These are phyloP conservation scores for Perilla frutescens DNA, from an alignment of 257 asterid genomes.

Conservation along the genomic window DNA sequence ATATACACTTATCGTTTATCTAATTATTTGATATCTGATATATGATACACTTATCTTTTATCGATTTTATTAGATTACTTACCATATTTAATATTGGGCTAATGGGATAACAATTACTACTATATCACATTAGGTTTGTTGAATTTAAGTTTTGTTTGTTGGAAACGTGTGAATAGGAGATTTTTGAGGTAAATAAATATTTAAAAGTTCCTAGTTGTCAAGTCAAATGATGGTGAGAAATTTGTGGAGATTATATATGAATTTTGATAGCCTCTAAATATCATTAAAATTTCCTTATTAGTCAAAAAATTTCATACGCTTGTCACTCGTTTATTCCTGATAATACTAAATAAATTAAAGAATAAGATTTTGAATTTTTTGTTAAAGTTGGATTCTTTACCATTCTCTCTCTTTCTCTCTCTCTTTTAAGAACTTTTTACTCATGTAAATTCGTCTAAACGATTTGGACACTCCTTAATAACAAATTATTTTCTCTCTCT, in stretches of 20 bases:
- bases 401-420: not conserved
- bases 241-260: conserved; percentile 43
- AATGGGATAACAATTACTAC: too few relatives aligned
- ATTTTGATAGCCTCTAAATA: conserved; percentile 16
- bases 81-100: too few relatives aligned
- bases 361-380: not conserved
- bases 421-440: too few relatives aligned
- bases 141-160: conserved; percentile 38
- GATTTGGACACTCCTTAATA: not conserved
- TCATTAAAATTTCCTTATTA: conserved; percentile 20
- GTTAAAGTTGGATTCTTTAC: not conserved
- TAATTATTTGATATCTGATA: too few relatives aligned
- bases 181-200: conserved; percentile 34
- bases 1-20: too few relatives aligned
- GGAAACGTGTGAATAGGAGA: conserved; percentile 40
- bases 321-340: not conserved
- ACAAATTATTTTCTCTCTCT: too few relatives aligned
- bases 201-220: conserved; percentile 35
- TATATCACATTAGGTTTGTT: conserved; percentile 3
- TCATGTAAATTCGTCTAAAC: too few relatives aligned
- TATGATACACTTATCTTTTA: too few relatives aligned
- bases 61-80: too few relatives aligned
- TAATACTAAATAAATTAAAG: not conserved
- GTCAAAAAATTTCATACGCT: conserved; percentile 20
- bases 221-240: conserved; percentile 37